Conservation (phyloP, 2,329 filamentous ascomycete genomes). For the Epichloe glyceriae region DNA sequence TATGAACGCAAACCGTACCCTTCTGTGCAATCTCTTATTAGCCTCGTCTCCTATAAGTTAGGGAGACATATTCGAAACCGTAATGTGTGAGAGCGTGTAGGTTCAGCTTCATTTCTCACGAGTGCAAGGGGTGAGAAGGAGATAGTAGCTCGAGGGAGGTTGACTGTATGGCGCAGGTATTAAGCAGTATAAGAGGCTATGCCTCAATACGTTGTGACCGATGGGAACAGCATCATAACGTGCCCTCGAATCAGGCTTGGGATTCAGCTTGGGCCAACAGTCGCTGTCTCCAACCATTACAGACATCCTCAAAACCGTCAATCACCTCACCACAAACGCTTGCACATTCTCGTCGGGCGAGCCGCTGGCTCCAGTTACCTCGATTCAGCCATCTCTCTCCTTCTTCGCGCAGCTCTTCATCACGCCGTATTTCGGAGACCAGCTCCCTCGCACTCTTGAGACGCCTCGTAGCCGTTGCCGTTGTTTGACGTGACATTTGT, state of each 20-base stretch:
- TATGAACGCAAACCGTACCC: not conserved
- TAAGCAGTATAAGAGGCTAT: not conserved
- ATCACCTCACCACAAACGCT: slow-evolving; percentile 78
- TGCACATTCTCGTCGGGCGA: slow-evolving; percentile 69
- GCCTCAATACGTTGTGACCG: not conserved
- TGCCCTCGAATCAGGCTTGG: slow-evolving; percentile 19
- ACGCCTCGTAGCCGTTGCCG: slow-evolving; percentile 65
- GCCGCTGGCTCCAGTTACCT: slow-evolving; percentile 69
- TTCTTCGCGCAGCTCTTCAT: slow-evolving; percentile 71
- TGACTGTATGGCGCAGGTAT: not conserved
- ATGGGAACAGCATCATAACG: not conserved
- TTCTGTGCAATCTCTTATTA: not conserved
- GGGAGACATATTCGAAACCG: not conserved
- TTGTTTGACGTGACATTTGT: slow-evolving; percentile 87
- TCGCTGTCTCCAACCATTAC: slow-evolving; percentile 68
- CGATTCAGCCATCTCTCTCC: slow-evolving; percentile 69
- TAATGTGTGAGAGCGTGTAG: not conserved
- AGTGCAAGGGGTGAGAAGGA: not conserved
- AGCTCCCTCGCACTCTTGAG: slow-evolving; percentile 74
- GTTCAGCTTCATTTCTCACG: not conserved
- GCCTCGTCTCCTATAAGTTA: not conserved
- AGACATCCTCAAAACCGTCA: slow-evolving; percentile 83
- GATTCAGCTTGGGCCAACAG: slow-evolving; percentile 53
- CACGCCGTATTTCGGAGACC: slow-evolving; percentile 70
- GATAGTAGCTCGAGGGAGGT: not conserved